A percentile compares a stretch with the other conserved stretches of the same genome.
phyloP scores from a whole-genome alignment of 208 protist genomes.

The Crithidia sp. region DNA sequence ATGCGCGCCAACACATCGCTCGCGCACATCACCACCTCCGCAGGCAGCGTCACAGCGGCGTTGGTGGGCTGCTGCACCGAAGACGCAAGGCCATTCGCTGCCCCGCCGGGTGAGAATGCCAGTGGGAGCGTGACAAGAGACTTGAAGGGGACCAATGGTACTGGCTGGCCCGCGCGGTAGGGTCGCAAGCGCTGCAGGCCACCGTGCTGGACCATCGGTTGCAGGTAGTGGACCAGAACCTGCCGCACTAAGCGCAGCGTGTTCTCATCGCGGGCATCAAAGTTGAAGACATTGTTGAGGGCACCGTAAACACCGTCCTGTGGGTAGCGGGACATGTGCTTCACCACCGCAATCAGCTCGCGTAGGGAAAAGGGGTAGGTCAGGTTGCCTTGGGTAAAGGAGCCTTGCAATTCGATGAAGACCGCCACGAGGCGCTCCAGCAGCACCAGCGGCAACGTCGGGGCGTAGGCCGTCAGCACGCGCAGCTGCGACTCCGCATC shows the following conservation, averaged over 20 bases:
- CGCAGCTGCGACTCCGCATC: constrained; percentile 83
- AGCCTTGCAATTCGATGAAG: constrained; percentile 77
- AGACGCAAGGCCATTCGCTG: neutral
- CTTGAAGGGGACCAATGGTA: constrained; percentile 33
- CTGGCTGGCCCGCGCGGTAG: constrained; percentile 43
- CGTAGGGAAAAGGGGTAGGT: constrained; percentile 92
- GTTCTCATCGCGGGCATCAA: constrained; percentile 79
- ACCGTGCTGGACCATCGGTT: constrained; percentile 43
- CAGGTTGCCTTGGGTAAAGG: constrained; percentile 87
- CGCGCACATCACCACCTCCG: constrained; percentile 9
- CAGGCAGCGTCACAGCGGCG: neutral
- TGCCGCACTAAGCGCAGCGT: constrained; percentile 73
- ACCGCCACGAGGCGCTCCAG: constrained; percentile 67
- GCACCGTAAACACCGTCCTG: constrained; percentile 84
- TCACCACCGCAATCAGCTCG: constrained; percentile 94
- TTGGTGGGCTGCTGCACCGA: neutral
- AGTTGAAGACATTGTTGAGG: constrained; percentile 89
- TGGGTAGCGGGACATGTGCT: constrained; percentile 91
- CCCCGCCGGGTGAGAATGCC: neutral
- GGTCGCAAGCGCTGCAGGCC: constrained; percentile 57
- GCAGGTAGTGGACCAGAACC: constrained; percentile 56
- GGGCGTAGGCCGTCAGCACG: constrained; percentile 75
- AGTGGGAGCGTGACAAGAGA: constrained; percentile 35
- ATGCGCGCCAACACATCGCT: constrained; percentile 4
- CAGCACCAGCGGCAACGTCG: constrained; percentile 55